These are phyloP conservation scores for Cladosporium sp. DNA, from an alignment of 2,329 filamentous ascomycete genomes.

Conservation along the genomic window DNA sequence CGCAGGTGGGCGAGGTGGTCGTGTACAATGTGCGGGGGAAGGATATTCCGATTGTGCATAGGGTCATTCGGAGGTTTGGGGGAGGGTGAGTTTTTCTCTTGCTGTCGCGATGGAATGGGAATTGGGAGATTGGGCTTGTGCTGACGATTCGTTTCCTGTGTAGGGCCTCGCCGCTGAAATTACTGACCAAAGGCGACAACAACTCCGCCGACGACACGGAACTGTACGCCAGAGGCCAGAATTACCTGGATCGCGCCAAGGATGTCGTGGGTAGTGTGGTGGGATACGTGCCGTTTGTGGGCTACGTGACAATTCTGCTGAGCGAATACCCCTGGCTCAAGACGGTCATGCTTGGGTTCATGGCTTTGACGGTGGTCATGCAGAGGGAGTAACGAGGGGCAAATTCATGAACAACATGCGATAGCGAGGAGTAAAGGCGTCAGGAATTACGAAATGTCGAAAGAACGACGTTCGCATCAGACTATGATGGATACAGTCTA, in stretches of 20 bases:
- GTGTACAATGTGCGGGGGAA: slow-evolving; percentile 86
- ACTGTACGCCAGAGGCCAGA: slow-evolving; percentile 78
- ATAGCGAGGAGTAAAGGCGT: neutral
- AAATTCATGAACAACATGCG: too few species aligned
- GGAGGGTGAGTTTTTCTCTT: slow-evolving; percentile 54
- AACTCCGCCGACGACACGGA: slow-evolving; percentile 92
- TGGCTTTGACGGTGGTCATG: slow-evolving; percentile 89
- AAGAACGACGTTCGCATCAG: too few species aligned
- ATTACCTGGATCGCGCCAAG: slow-evolving; percentile 69
- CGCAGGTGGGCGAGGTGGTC: slow-evolving; percentile 67
- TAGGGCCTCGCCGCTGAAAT: slow-evolving; percentile 50
- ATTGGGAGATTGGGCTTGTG: neutral
- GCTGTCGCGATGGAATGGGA: too few species aligned
- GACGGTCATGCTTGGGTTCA: slow-evolving; percentile 87
- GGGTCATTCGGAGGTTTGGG: slow-evolving; percentile 70
- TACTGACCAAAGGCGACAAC: slow-evolving; percentile 97
- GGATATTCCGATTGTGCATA: slow-evolving; percentile 95
- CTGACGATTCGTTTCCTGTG: neutral
- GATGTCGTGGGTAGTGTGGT: slow-evolving; percentile 93
- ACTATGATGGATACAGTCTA: too few species aligned
- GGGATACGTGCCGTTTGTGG: slow-evolving; percentile 88
- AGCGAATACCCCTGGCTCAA: slow-evolving; percentile 97
- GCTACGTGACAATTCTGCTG: slow-evolving; percentile 93
- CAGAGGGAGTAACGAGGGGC: slow-evolving; percentile 65
- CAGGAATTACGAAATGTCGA: too few species aligned